These are phyloP conservation scores for Leonotis leonurus DNA, from an alignment of 257 asterid genomes.

Conservation along the genomic window DNA sequence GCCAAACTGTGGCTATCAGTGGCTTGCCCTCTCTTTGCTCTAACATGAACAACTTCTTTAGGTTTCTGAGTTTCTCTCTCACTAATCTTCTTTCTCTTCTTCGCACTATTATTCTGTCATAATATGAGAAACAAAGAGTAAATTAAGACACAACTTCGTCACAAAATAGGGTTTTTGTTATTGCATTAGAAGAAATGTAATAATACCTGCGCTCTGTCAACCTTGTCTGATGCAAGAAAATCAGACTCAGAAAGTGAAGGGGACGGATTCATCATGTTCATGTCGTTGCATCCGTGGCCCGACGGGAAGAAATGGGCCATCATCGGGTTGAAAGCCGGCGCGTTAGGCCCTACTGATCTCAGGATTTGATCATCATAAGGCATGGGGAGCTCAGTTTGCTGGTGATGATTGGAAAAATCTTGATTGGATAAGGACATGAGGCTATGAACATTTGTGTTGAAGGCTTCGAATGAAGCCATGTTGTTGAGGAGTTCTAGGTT, in stretches of 20 bases:
- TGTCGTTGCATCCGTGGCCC: conserved; percentile 18
- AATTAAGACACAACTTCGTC: not conserved
- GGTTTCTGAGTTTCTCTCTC: conserved; percentile 51
- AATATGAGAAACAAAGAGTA: not conserved
- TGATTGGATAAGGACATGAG: too few species aligned
- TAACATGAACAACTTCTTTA: conserved; percentile 88
- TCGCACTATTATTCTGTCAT: conserved; percentile 41
- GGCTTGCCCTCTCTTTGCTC: conserved; percentile 99
- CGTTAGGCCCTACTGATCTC: conserved; percentile 15
- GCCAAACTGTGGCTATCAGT: conserved; percentile 97
- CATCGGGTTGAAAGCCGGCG: conserved; percentile 24
- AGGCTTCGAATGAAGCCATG: conserved; percentile 31
- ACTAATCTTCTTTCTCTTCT: conserved; percentile 54
- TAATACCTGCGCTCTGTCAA: conserved; percentile 7
- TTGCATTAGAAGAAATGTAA: not conserved
- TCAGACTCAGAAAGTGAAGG: conserved; percentile 25
- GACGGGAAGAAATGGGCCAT: conserved; percentile 36
- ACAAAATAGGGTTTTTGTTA: not conserved
- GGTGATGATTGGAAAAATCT: conserved; percentile 29
- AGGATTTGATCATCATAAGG: conserved; percentile 28
- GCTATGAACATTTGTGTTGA: conserved; percentile 31
- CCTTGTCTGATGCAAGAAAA: conserved; percentile 25
- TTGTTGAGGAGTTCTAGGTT: conserved; percentile 37
- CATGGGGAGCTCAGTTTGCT: conserved; percentile 16
- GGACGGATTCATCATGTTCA: conserved; percentile 25